A percentile compares a stretch with the other conserved stretches of the same genome.
Conservation (phyloP, 1,284 basidiomycete species). For the Erythrobasidium hasegawianum region DNA sequence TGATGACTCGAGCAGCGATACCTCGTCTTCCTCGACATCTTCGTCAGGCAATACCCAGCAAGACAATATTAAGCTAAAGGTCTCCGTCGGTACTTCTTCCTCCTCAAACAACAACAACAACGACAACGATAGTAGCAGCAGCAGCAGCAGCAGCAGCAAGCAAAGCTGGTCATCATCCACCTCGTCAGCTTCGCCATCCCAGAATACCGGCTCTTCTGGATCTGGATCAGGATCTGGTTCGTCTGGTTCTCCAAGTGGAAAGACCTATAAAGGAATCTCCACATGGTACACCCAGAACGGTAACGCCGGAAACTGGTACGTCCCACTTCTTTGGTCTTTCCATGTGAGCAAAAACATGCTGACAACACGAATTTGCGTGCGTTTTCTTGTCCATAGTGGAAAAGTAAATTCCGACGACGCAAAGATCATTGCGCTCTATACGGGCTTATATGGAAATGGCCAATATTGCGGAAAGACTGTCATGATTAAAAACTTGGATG, state of each 20-base stretch:
- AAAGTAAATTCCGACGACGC: constrained; percentile 27
- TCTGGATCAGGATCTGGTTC: no score
- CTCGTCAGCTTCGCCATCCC: constrained; percentile 15
- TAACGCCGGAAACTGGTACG: constrained; percentile 23
- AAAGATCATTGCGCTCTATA: constrained; percentile 31
- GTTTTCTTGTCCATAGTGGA: constrained; percentile 3
- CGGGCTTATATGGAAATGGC: constrained; percentile 15
- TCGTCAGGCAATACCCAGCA: neutral
- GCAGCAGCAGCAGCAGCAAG: neutral
- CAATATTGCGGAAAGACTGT: constrained; percentile 24
- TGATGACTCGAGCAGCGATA: no score
- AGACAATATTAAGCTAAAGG: neutral
- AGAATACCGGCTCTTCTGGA: constrained; percentile 2
- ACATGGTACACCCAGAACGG: constrained; percentile 32
- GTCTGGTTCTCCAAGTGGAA: constrained; percentile 8
- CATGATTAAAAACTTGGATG: constrained; percentile 28
- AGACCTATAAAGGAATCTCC: constrained; percentile 16
- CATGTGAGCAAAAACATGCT: no score
- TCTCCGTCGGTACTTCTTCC: neutral
- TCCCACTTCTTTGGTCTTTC: no score
- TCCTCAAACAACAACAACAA: neutral
- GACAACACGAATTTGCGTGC: no score
- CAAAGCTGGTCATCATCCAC: neutral
- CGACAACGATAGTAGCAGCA: no score
- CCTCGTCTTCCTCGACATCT: no score